A percentile compares a stretch with the other conserved stretches of the same genome.
Evolutionary conservation across 2,329 filamentous ascomycete genomes (phyloP).

Genomic region (Lecanosticta acicola): DNA sequence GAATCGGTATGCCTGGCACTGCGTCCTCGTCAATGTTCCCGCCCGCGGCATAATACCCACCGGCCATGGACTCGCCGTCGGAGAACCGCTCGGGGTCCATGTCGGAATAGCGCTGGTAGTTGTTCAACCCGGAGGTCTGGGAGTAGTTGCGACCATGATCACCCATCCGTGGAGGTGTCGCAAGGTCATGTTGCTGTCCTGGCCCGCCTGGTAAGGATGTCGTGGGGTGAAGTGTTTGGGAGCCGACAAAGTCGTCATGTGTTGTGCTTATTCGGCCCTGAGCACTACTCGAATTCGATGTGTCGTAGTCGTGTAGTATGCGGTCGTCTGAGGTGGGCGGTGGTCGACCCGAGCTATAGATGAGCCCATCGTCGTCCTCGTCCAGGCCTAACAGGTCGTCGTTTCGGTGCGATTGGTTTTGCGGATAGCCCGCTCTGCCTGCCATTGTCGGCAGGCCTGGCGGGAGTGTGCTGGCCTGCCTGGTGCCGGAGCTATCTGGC

Average conservation of each 20-base stretch:
- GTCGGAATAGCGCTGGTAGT: conserved; percentile 90
- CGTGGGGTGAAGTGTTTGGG: conserved; percentile 33
- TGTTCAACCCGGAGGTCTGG: conserved; percentile 76
- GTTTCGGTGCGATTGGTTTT: conserved; percentile 34
- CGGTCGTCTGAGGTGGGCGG: conserved; percentile 78
- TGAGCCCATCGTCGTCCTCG: conserved; percentile 62
- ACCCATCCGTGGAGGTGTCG: conserved; percentile 35
- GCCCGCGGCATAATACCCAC: conserved; percentile 68
- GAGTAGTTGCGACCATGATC: conserved; percentile 48
- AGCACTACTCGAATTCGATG: conserved; percentile 56
- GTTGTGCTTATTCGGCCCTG: conserved; percentile 76
- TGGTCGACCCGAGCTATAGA: conserved; percentile 70
- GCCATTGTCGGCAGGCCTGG: conserved; percentile 35
- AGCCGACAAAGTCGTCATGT: conserved; percentile 89
- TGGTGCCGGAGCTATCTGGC: conserved; percentile 4
- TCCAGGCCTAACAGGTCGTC: conserved; percentile 55
- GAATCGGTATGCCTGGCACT: conserved; percentile 45
- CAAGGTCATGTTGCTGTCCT: conserved; percentile 33
- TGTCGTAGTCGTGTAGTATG: conserved; percentile 67
- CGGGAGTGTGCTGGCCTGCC: conserved; percentile 13
- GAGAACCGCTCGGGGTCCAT: conserved; percentile 78
- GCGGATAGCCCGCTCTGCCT: conserved; percentile 49
- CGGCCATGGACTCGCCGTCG: conserved; percentile 42
- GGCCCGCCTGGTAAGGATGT: conserved; percentile 42
- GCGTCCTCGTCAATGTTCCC: conserved; percentile 54